These are phyloP conservation scores for Arthrobotrys megalospora DNA, from an alignment of 2,329 filamentous ascomycete genomes.

Conservation along the genomic window DNA sequence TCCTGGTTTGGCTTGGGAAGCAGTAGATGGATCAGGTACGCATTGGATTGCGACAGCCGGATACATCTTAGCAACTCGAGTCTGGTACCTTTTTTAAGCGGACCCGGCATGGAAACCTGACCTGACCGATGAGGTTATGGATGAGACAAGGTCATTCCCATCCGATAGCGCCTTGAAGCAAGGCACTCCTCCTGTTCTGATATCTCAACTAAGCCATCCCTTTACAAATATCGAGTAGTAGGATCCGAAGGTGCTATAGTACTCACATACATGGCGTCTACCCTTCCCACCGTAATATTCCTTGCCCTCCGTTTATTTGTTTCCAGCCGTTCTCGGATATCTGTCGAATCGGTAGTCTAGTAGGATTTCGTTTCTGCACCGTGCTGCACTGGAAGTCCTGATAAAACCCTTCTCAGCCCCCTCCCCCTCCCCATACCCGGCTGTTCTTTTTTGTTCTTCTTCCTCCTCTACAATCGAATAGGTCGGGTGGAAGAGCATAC, in stretches of 20 bases:
- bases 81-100: conserved; percentile 58
- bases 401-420: conserved; percentile 43
- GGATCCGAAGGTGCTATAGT: conserved; percentile 41
- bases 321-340: conserved; percentile 54
- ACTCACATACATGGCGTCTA: conserved; percentile 20
- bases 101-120: conserved; percentile 38
- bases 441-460: conserved; percentile 19
- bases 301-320: conserved; percentile 40
- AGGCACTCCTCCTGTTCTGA: conserved; percentile 46
- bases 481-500: conserved; percentile 31
- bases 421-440: conserved; percentile 24
- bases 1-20: conserved; percentile 51
- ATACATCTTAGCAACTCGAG: conserved; percentile 55
- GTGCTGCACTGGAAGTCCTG: conserved; percentile 10
- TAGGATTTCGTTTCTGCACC: conserved; percentile 44
- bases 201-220: conserved; percentile 52
- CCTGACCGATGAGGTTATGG: conserved; percentile 50
- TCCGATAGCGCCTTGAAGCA: conserved; percentile 57
- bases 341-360: conserved; percentile 30
- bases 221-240: conserved; percentile 55
- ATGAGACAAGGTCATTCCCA: conserved; percentile 57
- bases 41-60: conserved; percentile 57
- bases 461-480: conserved; percentile 4
- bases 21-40: conserved; percentile 53
- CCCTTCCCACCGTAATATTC: conserved; percentile 25